Evolutionary conservation across 768 basidiomycete genomes (phyloP), one percentile per base, ranked within the genome.

Genomic region (Suillus brevipes): DNA sequence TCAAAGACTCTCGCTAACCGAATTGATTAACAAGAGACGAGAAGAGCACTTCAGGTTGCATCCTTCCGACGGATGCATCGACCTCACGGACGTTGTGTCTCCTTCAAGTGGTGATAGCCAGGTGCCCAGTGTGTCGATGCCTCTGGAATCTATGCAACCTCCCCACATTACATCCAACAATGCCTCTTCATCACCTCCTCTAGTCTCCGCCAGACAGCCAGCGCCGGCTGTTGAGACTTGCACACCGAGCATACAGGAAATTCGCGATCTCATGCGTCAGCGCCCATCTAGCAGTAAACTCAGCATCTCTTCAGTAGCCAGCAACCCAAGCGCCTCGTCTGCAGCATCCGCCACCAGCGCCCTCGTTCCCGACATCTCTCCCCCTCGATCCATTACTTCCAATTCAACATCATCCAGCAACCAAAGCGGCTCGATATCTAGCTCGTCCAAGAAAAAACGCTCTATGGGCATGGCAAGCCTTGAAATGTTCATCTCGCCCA

Each of bases 21-120:
- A 76, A 1, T 61, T 31, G 23, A 65, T 75, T 31, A 75, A 76
- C 31, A 60, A 58, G 5, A 42, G 73, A n/a, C 69, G 74, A 12
- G 64, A 55, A 36, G 45, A 55, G n/a, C 60, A 37, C 25, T 20
- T 59, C 40, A 59, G 10, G 38, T 31, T 12, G 9, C 40, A 20
- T 42, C 34, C 31, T 20, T 10, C 20, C 67, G 12, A 28, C 50
- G 2, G 55, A 67, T 47, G 43, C 6, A 45, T 49, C 59, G 38
- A 60, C 63, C 42, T 42, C 60, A 59, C 58, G 6, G 28, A 59
- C 42, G 25, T n/a, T 25, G 10, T 45, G 10, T 38, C 20, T 0
- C 9, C 52, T 20, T 31, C 13, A 50, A 38, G 25, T 12, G 45
- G 23, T 9, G 25, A 34, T 25, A 43, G 14, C 2, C 23, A 6